A percentile compares a stretch with the other conserved stretches of the same genome.
phyloP scores from a whole-genome alignment of 1,284 basidiomycete species.

The Austroboletus olivaceoglutinosus region DNA sequence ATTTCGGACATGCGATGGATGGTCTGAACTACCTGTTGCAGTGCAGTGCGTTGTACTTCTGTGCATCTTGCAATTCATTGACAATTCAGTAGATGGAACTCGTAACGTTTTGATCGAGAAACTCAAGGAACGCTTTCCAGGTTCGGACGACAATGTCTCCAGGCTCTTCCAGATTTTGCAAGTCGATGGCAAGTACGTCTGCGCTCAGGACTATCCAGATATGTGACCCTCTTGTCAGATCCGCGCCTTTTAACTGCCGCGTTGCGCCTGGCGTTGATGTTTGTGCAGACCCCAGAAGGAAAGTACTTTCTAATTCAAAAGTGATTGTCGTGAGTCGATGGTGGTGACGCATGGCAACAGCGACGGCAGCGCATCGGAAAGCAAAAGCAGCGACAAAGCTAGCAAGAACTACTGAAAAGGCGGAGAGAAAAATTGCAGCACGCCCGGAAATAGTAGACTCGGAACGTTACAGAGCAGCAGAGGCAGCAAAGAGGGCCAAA shows the following conservation, averaged over 20 bases:
- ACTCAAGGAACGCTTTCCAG: constrained; percentile 2
- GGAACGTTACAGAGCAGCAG: neutral
- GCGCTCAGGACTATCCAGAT: neutral
- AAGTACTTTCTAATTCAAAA: neutral
- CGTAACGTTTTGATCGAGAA: constrained; percentile 4
- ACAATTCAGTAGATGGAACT: constrained; percentile 13
- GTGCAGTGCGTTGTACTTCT: constrained; percentile 13
- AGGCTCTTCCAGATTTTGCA: constrained; percentile 20
- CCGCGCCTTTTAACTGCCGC: constrained; percentile 10
- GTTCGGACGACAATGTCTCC: neutral
- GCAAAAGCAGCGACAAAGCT: neutral
- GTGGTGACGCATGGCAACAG: neutral
- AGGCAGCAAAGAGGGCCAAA: neutral
- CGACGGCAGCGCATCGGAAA: neutral
- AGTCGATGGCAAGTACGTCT: constrained; percentile 5
- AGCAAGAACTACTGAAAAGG: neutral
- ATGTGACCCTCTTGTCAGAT: constrained; percentile 7
- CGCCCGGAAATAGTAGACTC: no score
- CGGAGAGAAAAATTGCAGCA: neutral
- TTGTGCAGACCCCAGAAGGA: constrained; percentile 14
- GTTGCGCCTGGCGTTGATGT: constrained; percentile 16
- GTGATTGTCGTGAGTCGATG: no score
- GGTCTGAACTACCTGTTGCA: constrained; percentile 17
- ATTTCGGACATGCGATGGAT: constrained; percentile 24
- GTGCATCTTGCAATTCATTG: neutral